Conservation (phyloP, 2,329 filamentous ascomycete species). For the Helotiales sp. region DNA sequence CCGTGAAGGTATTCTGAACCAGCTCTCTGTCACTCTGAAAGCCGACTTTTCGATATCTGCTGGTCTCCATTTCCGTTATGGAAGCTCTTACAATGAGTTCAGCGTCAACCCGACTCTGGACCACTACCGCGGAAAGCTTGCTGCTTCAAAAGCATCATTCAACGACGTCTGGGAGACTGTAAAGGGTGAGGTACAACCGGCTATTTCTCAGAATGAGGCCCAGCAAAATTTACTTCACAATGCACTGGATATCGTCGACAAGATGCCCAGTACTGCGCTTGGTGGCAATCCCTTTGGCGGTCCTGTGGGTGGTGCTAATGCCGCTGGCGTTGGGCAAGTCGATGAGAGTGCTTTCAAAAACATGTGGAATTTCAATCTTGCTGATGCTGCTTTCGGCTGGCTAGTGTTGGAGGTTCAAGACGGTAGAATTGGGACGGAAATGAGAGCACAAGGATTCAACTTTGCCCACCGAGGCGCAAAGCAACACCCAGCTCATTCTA, state of each 20-base stretch:
- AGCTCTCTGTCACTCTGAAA: constrained; percentile 95
- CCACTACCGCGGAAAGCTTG: constrained; percentile 97
- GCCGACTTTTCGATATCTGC: constrained; percentile 98
- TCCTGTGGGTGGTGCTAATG: constrained; percentile 66
- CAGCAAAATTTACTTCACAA: constrained; percentile 92
- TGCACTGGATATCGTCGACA: constrained; percentile 89
- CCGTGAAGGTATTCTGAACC: constrained; percentile 93
- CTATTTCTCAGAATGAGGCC: constrained; percentile 88
- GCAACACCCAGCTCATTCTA: constrained; percentile 50
- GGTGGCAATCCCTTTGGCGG: constrained; percentile 97
- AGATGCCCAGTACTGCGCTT: constrained; percentile 94
- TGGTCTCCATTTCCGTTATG: constrained; percentile 96
- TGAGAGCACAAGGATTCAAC: constrained; percentile 98
- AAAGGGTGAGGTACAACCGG: constrained; percentile 91
- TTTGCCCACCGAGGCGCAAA: constrained; percentile 94
- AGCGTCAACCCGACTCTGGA: constrained; percentile 97
- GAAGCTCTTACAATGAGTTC: constrained; percentile 99
- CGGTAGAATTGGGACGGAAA: constrained; percentile 95
- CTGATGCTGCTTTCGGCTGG: constrained; percentile 96
- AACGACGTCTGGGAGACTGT: constrained; percentile 99
- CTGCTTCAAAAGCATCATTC: constrained; percentile 96
- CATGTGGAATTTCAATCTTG: constrained; percentile 99
- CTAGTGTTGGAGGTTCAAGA: constrained; percentile 93
- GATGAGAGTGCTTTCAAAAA: constrained; percentile 99
- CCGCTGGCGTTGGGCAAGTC: constrained; percentile 77